phyloP scores from a whole-genome alignment of 345 rosid species.

The Camelina sativa region DNA sequence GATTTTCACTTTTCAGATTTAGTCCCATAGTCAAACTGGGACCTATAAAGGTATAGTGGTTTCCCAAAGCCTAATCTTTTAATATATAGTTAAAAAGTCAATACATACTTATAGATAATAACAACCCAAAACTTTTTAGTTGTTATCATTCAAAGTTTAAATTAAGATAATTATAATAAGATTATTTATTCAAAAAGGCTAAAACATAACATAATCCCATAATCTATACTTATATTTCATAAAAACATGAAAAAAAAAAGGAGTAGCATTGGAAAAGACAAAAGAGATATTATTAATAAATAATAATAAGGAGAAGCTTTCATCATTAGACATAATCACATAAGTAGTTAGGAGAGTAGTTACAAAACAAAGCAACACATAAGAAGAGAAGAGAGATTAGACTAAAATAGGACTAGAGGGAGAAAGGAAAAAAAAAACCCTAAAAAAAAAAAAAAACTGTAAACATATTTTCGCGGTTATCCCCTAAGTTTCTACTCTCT shows the following conservation, averaged over 20 bases:
- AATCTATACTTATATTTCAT: not conserved
- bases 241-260: conserved; percentile 4
- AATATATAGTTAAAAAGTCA: too few relatives aligned
- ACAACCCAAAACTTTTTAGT: not conserved
- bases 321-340: too few relatives aligned
- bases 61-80: conserved; percentile 8
- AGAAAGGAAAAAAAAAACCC: conserved; percentile 29
- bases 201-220: not conserved
- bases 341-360: too few relatives aligned
- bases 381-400: not conserved
- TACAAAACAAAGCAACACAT: conserved; percentile 11
- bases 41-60: conserved; percentile 4
- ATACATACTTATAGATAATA: too few relatives aligned
- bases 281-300: not conserved
- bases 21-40: conserved; percentile 7
- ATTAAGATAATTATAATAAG: not conserved
- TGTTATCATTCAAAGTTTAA: conserved; percentile 33
- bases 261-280: conserved; percentile 40
- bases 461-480: conserved; percentile 16
- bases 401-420: conserved; percentile 2
- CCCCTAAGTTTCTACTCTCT: not conserved
- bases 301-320: not conserved
- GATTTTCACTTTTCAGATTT: conserved; percentile 29
- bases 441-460: not conserved
- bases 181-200: not conserved